Evolutionary conservation across 257 asterid species (phyloP).

Genomic region (Jacaranda copaia): DNA sequence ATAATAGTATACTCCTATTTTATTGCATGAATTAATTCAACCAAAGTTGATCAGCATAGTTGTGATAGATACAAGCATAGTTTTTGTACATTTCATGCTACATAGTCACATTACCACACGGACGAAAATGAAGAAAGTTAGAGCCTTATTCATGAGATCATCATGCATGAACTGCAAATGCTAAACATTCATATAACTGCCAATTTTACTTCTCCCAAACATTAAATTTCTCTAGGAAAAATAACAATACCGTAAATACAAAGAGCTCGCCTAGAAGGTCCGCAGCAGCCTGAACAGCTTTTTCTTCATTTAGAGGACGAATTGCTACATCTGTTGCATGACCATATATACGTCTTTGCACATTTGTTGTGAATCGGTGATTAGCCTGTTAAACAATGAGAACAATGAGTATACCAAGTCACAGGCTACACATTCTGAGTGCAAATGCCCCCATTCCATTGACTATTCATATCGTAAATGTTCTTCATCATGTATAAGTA

Average conservation of each 20-base stretch:
- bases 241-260: slow-evolving; percentile 63
- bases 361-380: slow-evolving; percentile 71
- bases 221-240: background rate
- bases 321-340: slow-evolving; percentile 77
- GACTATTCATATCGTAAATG: slow-evolving; percentile 1
- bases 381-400: slow-evolving; percentile 63
- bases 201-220: background rate
- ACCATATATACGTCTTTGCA: slow-evolving; percentile 88
- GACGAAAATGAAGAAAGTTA: background rate
- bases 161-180: background rate
- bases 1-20: background rate
- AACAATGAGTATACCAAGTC: slow-evolving; percentile 16
- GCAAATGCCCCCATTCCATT: background rate
- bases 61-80: background rate
- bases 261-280: slow-evolving; percentile 88
- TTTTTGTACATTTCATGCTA: background rate
- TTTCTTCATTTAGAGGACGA: slow-evolving; percentile 90
- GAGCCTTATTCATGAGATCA: background rate
- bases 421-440: slow-evolving; percentile 17
- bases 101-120: background rate
- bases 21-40: background rate
- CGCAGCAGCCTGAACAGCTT: slow-evolving; percentile 92
- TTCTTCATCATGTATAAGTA: background rate
- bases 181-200: background rate
- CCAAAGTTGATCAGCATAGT: slow-evolving; percentile 4